Conservation (phyloP, 176 grass and related monocot species). For the Rhynchospora breviuscula region DNA sequence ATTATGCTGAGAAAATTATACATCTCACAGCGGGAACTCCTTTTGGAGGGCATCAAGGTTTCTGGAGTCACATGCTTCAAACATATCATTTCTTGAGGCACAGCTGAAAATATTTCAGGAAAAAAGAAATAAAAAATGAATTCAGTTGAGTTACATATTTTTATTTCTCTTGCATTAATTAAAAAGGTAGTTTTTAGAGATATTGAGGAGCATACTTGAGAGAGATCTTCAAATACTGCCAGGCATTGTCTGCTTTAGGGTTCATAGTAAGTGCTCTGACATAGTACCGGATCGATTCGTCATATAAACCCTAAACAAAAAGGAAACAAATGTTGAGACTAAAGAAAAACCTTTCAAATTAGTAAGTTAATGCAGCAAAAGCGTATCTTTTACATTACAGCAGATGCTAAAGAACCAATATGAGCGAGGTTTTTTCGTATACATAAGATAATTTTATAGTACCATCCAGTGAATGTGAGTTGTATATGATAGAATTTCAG, state of each 20-base stretch:
- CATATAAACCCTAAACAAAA: conserved; percentile 65
- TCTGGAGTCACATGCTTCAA: conserved; percentile 77
- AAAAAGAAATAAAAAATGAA: background rate
- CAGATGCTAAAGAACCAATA: conserved; percentile 8
- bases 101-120: conserved; percentile 38
- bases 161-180: conserved; percentile 8
- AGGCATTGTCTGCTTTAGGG: conserved; percentile 91
- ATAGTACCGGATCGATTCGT: conserved; percentile 91
- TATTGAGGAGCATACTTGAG: conserved; percentile 45
- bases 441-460: background rate
- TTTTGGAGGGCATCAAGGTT: conserved; percentile 94
- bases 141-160: background rate
- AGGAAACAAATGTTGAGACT: conserved; percentile 18
- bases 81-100: conserved; percentile 76
- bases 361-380: background rate
- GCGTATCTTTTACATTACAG: background rate
- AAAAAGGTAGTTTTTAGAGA: conserved; percentile 12
- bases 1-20: background rate
- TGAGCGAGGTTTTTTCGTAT: background rate
- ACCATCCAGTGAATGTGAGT: background rate
- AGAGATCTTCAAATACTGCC: conserved; percentile 87
- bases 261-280: conserved; percentile 90
- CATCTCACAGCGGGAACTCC: conserved; percentile 74
- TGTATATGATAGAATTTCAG: background rate
- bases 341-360: conserved; percentile 3